Percentiles rank a stretch among this genome's conserved stretches.
Conservation (phyloP, 768 basidiomycete genomes). For the Boletus fagicola region DNA sequence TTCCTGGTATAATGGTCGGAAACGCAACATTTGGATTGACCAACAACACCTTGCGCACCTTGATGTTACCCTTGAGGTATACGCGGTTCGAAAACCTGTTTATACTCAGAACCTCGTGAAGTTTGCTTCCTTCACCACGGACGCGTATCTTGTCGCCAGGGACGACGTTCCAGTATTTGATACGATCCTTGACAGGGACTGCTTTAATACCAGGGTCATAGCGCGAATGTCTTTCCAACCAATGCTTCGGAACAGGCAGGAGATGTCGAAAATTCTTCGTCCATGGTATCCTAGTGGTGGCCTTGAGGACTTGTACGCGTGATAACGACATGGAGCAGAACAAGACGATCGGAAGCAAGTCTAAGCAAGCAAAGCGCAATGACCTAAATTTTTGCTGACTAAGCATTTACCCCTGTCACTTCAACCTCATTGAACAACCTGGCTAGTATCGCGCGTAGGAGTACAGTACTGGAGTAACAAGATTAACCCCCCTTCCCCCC, state of each 20-base stretch:
- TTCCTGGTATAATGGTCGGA: constrained; percentile 18
- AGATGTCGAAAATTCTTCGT: constrained; percentile 70
- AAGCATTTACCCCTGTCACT: constrained; percentile 15
- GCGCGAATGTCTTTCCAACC: constrained; percentile 44
- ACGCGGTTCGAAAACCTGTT: constrained; percentile 71
- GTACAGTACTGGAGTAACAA: constrained; percentile 6
- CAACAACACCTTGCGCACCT: constrained; percentile 23
- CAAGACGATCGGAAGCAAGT: background rate
- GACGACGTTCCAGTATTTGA: constrained; percentile 85
- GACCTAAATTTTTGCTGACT: constrained; percentile 17
- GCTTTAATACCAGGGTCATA: constrained; percentile 48
- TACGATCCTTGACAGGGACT: constrained; percentile 62
- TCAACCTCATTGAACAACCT: background rate
- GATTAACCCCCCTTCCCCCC: background rate
- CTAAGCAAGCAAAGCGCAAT: background rate
- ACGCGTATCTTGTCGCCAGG: constrained; percentile 79
- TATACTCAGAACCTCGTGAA: constrained; percentile 72
- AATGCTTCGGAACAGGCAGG: constrained; percentile 55
- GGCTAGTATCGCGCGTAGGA: background rate
- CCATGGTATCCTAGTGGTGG: constrained; percentile 53
- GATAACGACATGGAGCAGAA: constrained; percentile 28
- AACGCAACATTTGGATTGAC: background rate
- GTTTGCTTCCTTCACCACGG: constrained; percentile 57
- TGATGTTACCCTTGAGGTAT: constrained; percentile 47
- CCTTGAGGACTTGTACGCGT: constrained; percentile 40